A percentile compares a stretch with the other conserved stretches of the same genome.
Conservation (phyloP, 2,329 filamentous ascomycete species). For the Coniosporium tulheliwenetii region DNA sequence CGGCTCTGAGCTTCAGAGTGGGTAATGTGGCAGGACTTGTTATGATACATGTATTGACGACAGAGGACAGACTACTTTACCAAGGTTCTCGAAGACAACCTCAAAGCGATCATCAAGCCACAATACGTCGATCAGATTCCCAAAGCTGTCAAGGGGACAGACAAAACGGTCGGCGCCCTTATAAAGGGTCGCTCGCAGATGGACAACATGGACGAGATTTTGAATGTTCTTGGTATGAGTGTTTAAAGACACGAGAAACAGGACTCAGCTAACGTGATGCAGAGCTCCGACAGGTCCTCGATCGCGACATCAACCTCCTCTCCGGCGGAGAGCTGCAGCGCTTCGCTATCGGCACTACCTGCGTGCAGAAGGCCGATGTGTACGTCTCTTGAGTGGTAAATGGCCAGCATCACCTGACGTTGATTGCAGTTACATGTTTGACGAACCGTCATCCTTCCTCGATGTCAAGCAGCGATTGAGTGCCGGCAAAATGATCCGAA, state of each 20-base stretch:
- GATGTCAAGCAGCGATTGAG: constrained; percentile 98
- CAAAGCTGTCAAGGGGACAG: constrained; percentile 67
- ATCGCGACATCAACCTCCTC: constrained; percentile 77
- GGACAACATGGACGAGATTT: constrained; percentile 66
- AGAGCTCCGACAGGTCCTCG: constrained; percentile 79
- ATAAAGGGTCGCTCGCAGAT: constrained; percentile 64
- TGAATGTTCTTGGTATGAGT: constrained; percentile 52
- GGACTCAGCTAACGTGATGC: neutral
- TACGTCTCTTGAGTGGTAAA: constrained; percentile 24
- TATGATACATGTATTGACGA: constrained; percentile 5
- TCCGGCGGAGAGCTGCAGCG: constrained; percentile 97
- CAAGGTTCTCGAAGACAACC: constrained; percentile 88
- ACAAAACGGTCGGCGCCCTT: constrained; percentile 65
- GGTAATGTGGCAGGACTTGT: constrained; percentile 15
- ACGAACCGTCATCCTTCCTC: constrained; percentile 95
- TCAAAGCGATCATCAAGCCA: constrained; percentile 96
- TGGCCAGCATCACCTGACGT: constrained; percentile 1
- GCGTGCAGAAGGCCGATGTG: constrained; percentile 90
- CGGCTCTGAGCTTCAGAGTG: constrained; percentile 93
- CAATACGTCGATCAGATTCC: constrained; percentile 99
- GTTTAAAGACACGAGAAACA: neutral
- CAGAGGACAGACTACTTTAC: constrained; percentile 74
- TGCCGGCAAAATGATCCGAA: constrained; percentile 83
- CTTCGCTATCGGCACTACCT: constrained; percentile 92
- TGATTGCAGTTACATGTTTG: constrained; percentile 73